Evolutionary conservation across 345 rosid genomes (phyloP), one percentile per base, ranked within the genome.

Genomic region (Zanthoxylum bungeanum): DNA sequence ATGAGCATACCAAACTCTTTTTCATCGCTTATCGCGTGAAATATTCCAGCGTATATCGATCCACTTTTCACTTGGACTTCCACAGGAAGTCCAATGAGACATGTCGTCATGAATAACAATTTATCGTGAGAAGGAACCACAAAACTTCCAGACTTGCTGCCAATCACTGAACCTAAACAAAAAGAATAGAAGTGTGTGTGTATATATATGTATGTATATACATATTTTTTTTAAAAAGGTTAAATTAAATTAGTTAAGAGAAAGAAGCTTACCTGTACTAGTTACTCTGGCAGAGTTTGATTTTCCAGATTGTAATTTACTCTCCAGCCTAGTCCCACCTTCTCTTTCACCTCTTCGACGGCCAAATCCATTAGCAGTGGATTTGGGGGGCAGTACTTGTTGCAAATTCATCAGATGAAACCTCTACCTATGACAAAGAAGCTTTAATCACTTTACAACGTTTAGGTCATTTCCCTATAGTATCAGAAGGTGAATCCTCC

Each of bases 1-100:
- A 69, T 28, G 74, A 72, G n/a, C 84, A 68, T 86, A 91, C 99
- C 95, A 79, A 88, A 85, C 70, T 91, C 97, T 60, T 86, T 86
- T 73, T 91, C 93, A 12, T 86, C 79, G 70, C 90, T 87, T 44
- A 88, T 86, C 47, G 99, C 89, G 66, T 91, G 86, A 82, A 83
- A 91, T 71, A 87, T 89, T 79, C 97, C 99, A 74, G 91, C 73
- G 81, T 84, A 93, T 36, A 91, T 64, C 40, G 97, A 86, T 80
- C 98, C 98, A 85, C 86, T 83, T 82, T 87, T 93, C 75, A 91
- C 91, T 79, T 91, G 95, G 72, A 85, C 97, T 70, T 93, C 98
- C 75, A 96, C 98, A 61, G 60, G 81, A 61, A 87, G 96, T 74
- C 97, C 99, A 67, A 96, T 84, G 52, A 88, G 83, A 82, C 89